phyloP scores from a whole-genome alignment of 1,284 basidiomycete genomes.

The Ganoderma sinense region DNA sequence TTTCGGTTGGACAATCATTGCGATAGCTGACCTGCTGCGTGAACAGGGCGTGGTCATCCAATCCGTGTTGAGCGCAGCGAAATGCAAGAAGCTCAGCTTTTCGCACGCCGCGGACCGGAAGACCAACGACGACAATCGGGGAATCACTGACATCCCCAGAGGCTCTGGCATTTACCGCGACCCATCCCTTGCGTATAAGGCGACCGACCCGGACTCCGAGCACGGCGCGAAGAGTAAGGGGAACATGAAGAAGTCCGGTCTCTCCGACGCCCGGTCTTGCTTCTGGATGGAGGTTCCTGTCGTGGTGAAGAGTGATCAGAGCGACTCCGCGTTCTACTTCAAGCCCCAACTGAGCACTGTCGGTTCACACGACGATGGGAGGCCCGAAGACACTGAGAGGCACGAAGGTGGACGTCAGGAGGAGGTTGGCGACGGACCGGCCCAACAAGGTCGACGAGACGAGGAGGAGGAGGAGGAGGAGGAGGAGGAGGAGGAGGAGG shows the following conservation, averaged over 20 bases:
- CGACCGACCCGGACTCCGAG: not conserved
- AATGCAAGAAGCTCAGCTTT: not conserved
- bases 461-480: not conserved
- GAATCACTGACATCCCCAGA: not conserved
- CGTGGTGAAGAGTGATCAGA: not conserved
- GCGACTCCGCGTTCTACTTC: not conserved
- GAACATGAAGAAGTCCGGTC: not conserved
- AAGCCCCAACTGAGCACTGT: not conserved
- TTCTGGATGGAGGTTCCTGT: slow-evolving; percentile 5
- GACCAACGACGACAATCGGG: not conserved
- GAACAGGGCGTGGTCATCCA: not conserved
- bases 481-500: not conserved
- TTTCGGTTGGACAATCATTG: no score
- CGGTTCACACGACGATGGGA: not conserved
- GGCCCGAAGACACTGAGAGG: not conserved
- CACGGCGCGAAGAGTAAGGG: not conserved
- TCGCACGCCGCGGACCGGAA: not conserved
- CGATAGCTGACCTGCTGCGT: no score
- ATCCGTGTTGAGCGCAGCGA: not conserved
- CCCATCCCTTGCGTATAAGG: not conserved
- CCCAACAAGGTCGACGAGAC: no score
- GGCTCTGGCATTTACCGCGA: not conserved
- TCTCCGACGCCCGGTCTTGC: not conserved
- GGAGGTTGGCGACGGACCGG: not conserved
- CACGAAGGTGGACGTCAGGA: not conserved